These are phyloP conservation scores for Taphrina confusa DNA, from an alignment of 1,139 yeast species.

Conservation along the genomic window DNA sequence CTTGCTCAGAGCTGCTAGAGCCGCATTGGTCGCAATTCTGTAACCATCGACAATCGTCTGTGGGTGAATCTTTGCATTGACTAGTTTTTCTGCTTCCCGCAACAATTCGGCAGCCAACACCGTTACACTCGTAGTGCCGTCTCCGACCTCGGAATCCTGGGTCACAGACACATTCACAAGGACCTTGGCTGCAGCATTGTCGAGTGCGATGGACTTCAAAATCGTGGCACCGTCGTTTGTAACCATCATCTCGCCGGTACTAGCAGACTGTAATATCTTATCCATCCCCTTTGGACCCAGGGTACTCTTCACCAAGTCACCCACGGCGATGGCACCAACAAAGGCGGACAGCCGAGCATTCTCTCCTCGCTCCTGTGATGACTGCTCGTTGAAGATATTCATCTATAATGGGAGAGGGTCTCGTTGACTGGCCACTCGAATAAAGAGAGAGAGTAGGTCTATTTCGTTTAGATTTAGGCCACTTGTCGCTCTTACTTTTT, in stretches of 20 bases:
- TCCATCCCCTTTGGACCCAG: constrained; percentile 99
- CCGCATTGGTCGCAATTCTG: constrained; percentile 82
- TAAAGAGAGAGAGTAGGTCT: too few relatives aligned
- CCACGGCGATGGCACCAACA: constrained; percentile 98
- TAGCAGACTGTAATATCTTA: constrained; percentile 83
- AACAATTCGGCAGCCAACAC: constrained; percentile 87
- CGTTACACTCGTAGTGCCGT: constrained; percentile 98
- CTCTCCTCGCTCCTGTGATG: constrained; percentile 95
- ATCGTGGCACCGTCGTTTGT: constrained; percentile 99
- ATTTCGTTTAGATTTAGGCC: too few relatives aligned
- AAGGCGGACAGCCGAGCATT: constrained; percentile 62
- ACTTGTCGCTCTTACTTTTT: too few relatives aligned
- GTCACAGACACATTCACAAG: constrained; percentile 93
- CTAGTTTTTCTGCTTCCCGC: constrained; percentile 91
- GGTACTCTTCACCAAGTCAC: constrained; percentile 92
- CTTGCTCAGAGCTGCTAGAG: constrained; percentile 74
- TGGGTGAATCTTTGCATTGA: constrained; percentile 93
- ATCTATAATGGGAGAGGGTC: too few relatives aligned
- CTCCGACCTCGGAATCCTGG: constrained; percentile 98
- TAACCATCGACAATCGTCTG: constrained; percentile 96
- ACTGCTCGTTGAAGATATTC: constrained; percentile 84
- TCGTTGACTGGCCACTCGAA: too few relatives aligned
- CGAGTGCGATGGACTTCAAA: constrained; percentile 87
- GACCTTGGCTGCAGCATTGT: constrained; percentile 97
- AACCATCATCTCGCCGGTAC: constrained; percentile 73